Base-by-base conservation (phyloP, 1,284 basidiomycete genomes). In the Melanopsichium pennsylvanicum region DNA sequence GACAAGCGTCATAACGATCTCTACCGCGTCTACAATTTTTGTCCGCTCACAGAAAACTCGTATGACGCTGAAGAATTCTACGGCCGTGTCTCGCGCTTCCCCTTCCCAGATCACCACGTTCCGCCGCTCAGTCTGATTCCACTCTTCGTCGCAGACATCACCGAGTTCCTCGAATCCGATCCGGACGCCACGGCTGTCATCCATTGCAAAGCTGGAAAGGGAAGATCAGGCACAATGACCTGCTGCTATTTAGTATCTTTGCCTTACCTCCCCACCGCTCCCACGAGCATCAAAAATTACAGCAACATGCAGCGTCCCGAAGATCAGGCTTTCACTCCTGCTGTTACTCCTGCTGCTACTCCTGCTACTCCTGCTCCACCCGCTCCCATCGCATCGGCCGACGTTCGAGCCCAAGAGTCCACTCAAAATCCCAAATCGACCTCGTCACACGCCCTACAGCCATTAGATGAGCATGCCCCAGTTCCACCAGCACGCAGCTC, bases 1-100 rank as follows among this genome's bases (percentile, higher is more conserved):
- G 87, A 90, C 37, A 83, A 87, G 44, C 85, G 88, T 36, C 90
- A 92, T 69, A 87, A 87, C 6, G 85, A 88, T 72, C 87, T 90
- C 70, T 93, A 87, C 78, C 90, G 90, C 87, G 85, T 90, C 26
- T 93, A 91, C 85, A 95, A 95, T 81, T 88, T 94, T 36, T 79
- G 79, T 22, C 78, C 79, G 2, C 58, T 62, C 13, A 82, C 81
- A 42, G 84, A 85, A 51, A 84, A 84, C 62, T 76, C 78, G 16
- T 85, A 85, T 74, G 82, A 83, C 16, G 74, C 83, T 3, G 80
- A 82, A 27, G 82, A 78, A 36, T 84, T 84, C 73, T 75, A 80
- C 38, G 75, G 75, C 8, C 84, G 89, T 26, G 90, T 92, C 19
- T 92, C 90, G 70, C 84, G 91, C 55, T 92, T 89, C 75, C 92